Conservation (phyloP, 352 stramenopile species). For the Pythium aquatile region DNA sequence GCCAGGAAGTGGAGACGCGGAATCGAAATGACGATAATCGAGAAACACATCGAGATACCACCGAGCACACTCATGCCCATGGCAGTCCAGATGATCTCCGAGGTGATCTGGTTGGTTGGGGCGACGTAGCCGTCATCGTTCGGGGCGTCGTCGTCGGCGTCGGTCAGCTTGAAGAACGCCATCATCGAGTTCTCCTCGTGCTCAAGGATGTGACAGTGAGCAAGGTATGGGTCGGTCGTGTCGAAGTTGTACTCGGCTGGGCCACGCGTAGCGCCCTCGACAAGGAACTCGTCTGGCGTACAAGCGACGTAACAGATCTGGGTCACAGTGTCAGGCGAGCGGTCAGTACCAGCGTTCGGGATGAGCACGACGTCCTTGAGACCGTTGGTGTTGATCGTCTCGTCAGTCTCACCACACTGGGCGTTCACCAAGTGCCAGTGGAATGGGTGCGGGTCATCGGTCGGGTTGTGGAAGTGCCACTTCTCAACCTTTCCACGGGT, state of each 20-base stretch:
- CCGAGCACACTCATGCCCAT: slow-evolving; percentile 78
- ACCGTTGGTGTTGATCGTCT: slow-evolving; percentile 60
- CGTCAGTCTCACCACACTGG: slow-evolving; percentile 62
- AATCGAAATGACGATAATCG: slow-evolving; percentile 67
- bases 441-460: slow-evolving; percentile 71
- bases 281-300: slow-evolving; percentile 64
- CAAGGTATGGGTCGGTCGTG: slow-evolving; percentile 68
- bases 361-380: slow-evolving; percentile 80
- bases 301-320: slow-evolving; percentile 78
- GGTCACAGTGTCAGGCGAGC: slow-evolving; percentile 39
- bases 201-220: slow-evolving; percentile 77
- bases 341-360: slow-evolving; percentile 44
- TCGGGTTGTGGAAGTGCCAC: slow-evolving; percentile 80
- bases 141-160: slow-evolving; percentile 38
- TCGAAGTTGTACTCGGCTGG: slow-evolving; percentile 68
- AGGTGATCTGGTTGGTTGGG: slow-evolving; percentile 39
- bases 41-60: slow-evolving; percentile 65
- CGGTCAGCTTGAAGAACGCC: slow-evolving; percentile 60
- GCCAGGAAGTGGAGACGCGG: slow-evolving; percentile 62
- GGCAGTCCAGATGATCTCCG: slow-evolving; percentile 47
- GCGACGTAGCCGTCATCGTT: slow-evolving; percentile 45
- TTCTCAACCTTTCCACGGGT: slow-evolving; percentile 75
- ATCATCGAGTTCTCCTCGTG: slow-evolving; percentile 81
- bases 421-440: slow-evolving; percentile 78
- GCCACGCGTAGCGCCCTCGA: slow-evolving; percentile 46